Percentiles rank a stretch among this genome's conserved stretches.
Conservation (phyloP, 2,329 filamentous ascomycete genomes). For the Fusarium robinianum region DNA sequence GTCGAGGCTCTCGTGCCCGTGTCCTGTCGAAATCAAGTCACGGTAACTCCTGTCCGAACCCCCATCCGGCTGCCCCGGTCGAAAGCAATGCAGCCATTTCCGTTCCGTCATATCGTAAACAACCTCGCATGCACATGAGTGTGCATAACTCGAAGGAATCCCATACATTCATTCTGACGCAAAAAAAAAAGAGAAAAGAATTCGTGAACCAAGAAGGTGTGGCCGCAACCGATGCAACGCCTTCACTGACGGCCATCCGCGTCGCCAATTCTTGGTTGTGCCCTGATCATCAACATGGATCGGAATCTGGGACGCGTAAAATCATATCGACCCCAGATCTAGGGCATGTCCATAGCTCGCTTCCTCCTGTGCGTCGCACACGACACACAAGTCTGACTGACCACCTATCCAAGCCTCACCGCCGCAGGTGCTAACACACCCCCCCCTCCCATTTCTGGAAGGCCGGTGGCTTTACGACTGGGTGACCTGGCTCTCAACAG, state of each 20-base stretch:
- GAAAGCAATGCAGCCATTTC: constrained; percentile 15
- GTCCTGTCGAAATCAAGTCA: constrained; percentile 11
- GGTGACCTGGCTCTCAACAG: constrained; percentile 15
- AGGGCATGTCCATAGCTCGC: constrained; percentile 13
- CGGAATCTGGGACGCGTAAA: constrained; percentile 25
- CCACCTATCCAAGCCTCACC: constrained; percentile 13
- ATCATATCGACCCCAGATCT: constrained; percentile 21
- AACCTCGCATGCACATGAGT: constrained; percentile 13
- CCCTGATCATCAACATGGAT: constrained; percentile 30
- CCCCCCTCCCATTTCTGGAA: constrained; percentile 9
- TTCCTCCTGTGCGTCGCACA: constrained; percentile 8
- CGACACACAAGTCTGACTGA: constrained; percentile 7
- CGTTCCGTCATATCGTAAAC: constrained; percentile 14
- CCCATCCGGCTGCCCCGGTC: constrained; percentile 10
- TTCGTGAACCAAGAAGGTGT: constrained; percentile 14
- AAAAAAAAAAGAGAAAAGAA: too few species aligned
- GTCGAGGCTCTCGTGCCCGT: constrained; percentile 7
- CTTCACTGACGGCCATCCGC: constrained; percentile 19
- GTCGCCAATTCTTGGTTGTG: constrained; percentile 15
- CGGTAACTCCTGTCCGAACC: constrained; percentile 8
- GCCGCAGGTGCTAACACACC: constrained; percentile 1
- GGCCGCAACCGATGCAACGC: constrained; percentile 26
- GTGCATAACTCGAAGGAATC: constrained; percentile 17
- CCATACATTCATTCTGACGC: constrained; percentile 24
- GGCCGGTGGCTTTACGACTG: constrained; percentile 25